These are phyloP conservation scores for Dioscorea dumetorum DNA, from an alignment of 106 monocot genomes.

Conservation along the genomic window DNA sequence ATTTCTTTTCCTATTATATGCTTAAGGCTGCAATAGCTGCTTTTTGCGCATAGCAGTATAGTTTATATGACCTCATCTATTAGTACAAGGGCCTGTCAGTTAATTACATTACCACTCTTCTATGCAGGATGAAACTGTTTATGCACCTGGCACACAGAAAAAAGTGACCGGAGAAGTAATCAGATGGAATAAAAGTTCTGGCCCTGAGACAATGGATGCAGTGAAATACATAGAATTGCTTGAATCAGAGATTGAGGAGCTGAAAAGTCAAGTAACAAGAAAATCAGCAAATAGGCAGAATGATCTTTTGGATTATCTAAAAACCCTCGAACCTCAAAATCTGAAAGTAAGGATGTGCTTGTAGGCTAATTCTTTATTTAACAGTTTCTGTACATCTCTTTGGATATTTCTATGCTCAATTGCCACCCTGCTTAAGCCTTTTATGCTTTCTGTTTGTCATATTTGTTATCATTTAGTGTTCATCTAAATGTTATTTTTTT, in stretches of 20 bases:
- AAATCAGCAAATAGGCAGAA: slow-evolving; percentile 65
- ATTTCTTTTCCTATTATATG: too few species aligned
- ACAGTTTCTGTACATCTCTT: background rate
- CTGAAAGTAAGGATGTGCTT: slow-evolving; percentile 54
- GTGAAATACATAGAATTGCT: slow-evolving; percentile 90
- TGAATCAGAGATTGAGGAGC: slow-evolving; percentile 88
- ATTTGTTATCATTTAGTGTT: background rate
- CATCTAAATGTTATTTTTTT: background rate
- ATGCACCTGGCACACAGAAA: slow-evolving; percentile 93
- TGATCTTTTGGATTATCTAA: slow-evolving; percentile 90
- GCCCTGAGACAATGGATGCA: slow-evolving; percentile 89
- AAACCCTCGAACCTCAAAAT: slow-evolving; percentile 93
- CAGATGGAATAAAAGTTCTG: slow-evolving; percentile 87
- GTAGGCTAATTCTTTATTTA: background rate
- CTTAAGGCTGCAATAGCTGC: too few species aligned
- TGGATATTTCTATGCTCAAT: too few species aligned
- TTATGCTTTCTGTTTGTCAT: too few species aligned
- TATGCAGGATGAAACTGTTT: slow-evolving; percentile 65
- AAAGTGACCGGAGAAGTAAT: slow-evolving; percentile 94
- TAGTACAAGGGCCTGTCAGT: too few species aligned
- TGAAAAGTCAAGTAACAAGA: slow-evolving; percentile 65
- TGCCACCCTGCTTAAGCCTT: too few species aligned
- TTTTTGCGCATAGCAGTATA: too few species aligned
- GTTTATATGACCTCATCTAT: too few species aligned
- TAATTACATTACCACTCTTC: too few species aligned